Evolutionary conservation across 2,329 filamentous ascomycete species (phyloP).

Genomic region (Sporothrix humicola): DNA sequence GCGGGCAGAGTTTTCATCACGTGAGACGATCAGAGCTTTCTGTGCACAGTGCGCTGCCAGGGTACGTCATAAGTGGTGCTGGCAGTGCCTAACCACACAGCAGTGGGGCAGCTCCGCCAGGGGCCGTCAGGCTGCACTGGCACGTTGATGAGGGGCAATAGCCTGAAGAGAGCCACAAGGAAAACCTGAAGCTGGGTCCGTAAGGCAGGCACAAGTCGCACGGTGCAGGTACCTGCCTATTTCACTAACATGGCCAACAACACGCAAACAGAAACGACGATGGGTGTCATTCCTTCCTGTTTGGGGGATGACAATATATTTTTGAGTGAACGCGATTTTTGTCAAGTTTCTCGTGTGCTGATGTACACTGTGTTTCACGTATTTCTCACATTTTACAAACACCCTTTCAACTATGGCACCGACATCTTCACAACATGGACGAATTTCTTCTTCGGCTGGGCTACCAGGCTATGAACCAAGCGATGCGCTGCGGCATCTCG

Average conservation of each 20-base stretch:
- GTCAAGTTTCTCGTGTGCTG: neutral
- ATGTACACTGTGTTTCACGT: neutral
- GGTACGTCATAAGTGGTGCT: constrained; percentile 17
- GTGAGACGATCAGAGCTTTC: neutral
- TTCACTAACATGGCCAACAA: constrained; percentile 11
- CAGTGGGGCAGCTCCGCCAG: constrained; percentile 17
- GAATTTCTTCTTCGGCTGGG: constrained; percentile 60
- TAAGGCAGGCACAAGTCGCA: neutral
- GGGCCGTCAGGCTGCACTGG: neutral
- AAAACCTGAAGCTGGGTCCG: neutral
- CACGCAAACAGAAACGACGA: neutral
- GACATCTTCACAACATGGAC: constrained; percentile 64
- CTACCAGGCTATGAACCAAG: constrained; percentile 85
- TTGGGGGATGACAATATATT: constrained; percentile 6
- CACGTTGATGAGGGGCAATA: constrained; percentile 6
- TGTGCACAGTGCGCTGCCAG: constrained; percentile 15
- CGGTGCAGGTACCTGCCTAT: constrained; percentile 20
- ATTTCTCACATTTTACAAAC: too few relatives aligned
- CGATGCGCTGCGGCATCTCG: constrained; percentile 83
- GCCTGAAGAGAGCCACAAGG: neutral
- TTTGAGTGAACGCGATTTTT: neutral
- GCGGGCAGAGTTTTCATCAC: constrained; percentile 12
- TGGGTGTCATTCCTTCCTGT: constrained; percentile 20
- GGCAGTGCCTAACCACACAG: constrained; percentile 10
- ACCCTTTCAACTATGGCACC: neutral